Base-by-base conservation (phyloP, 2,329 filamentous ascomycete species). In the Bertia moriformis region DNA sequence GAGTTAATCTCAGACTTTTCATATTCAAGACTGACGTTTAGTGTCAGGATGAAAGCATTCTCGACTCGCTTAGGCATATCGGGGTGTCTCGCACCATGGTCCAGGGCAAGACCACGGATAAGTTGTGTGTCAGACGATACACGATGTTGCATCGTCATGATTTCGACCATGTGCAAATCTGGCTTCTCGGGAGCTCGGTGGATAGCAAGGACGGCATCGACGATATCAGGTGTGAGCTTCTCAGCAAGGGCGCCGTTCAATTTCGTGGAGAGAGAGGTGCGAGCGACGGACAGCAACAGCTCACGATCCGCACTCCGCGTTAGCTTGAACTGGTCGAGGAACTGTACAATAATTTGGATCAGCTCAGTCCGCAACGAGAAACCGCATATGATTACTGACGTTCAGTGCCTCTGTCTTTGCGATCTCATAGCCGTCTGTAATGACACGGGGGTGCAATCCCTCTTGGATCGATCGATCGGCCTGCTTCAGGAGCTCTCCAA, bases 121-220 rank as follows among this genome's bases (percentile, higher is more conserved):
- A 98, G 76, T 61, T 94, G 87, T 41, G 91, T 98, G 60, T 98
- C 91, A 20, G 91, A 85, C 42, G 89, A 88, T 39, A 85, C 87
- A 50, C 89, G 83, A 67, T 98, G 91, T 66, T 98, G 91, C 89
- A 98, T 96, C 60, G 93, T 96, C 91, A 98, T 98, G 52, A 98
- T 96, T 64, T 98, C 91, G 48, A 98, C 73, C 91, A 98, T 98
- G 68, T 96, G 89, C 54, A 98, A 63, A 63, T 98, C 91, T 41
- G 93, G 93, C 67, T 96, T 96, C 45, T 76, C 78, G 18, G 85
- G 85, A 14, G 84, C 68, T 58, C 87, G 73, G 67, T 95, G 88
- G 58, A 98, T 98, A 46, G 91, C 76, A 41, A 98, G 78, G 37
- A 98, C 91, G 43, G 91, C 84, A 57, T 98, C 91, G 53, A 96